phyloP scores from a whole-genome alignment of 2,329 filamentous ascomycete genomes.

The Lizonia empirigonia region DNA sequence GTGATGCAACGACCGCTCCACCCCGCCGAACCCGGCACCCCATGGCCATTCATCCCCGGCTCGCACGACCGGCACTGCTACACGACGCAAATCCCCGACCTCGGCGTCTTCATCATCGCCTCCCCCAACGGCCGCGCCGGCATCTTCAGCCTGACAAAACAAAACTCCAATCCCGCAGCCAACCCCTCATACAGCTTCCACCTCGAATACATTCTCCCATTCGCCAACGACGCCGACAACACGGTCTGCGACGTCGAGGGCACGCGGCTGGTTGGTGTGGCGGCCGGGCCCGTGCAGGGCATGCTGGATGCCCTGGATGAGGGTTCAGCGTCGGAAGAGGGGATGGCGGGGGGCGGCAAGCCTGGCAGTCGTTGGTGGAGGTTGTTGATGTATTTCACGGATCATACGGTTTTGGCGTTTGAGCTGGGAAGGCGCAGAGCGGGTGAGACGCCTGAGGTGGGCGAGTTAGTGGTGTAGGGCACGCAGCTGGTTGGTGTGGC shows the following conservation, averaged over 20 bases:
- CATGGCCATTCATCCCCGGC: not conserved
- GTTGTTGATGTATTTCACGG: constrained; percentile 72
- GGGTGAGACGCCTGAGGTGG: constrained; percentile 19
- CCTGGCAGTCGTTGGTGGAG: constrained; percentile 58
- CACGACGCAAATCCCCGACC: constrained; percentile 67
- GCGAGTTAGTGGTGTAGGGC: constrained; percentile 32
- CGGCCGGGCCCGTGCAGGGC: constrained; percentile 67
- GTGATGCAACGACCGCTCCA: constrained; percentile 46
- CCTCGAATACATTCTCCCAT: constrained; percentile 63
- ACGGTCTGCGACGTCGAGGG: constrained; percentile 16
- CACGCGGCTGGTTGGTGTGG: constrained; percentile 67
- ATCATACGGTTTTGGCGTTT: constrained; percentile 73
- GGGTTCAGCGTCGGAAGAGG: constrained; percentile 32
- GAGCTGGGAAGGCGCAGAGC: constrained; percentile 56
- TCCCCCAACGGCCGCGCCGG: constrained; percentile 70
- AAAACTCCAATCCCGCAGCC: constrained; percentile 40
- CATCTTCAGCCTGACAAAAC: constrained; percentile 63
- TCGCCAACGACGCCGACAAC: constrained; percentile 7
- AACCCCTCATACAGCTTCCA: constrained; percentile 56
- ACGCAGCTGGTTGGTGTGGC: constrained; percentile 69
- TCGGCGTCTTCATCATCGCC: constrained; percentile 71
- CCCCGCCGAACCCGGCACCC: constrained; percentile 2
- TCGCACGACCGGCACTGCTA: constrained; percentile 63
- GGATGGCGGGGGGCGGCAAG: constrained; percentile 26
- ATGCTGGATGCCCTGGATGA: constrained; percentile 33